A percentile compares a stretch with the other conserved stretches of the same genome.
Evolutionary conservation across 257 asterid genomes (phyloP).

Genomic region (Vinca minor): DNA sequence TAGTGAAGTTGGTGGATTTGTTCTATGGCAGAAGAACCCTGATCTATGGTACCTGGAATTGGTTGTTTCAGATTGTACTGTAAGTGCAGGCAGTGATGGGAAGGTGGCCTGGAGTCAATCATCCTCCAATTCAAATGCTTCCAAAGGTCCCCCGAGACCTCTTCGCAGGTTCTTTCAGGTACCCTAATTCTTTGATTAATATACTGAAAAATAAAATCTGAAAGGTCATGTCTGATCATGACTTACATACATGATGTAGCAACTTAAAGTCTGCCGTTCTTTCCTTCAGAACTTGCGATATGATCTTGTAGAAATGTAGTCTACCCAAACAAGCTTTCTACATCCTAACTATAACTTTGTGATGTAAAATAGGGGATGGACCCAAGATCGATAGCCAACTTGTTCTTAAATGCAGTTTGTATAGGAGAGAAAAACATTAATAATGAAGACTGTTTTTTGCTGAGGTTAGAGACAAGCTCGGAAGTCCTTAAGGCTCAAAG

Average conservation of each 20-base stretch:
- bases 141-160: constrained; percentile 84
- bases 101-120: constrained; percentile 78
- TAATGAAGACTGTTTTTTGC: constrained; percentile 61
- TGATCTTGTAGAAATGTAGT: neutral
- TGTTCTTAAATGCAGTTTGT: constrained; percentile 67
- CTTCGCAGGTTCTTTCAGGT: constrained; percentile 91
- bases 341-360: neutral
- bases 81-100: constrained; percentile 86
- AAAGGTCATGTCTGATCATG: neutral
- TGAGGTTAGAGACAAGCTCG: constrained; percentile 50
- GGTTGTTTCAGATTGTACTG: constrained; percentile 58
- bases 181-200: neutral
- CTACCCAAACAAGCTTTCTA: neutral
- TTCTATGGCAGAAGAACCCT: constrained; percentile 89
- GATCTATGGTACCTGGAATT: constrained; percentile 87
- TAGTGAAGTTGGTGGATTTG: constrained; percentile 75
- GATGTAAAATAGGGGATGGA: constrained; percentile 56
- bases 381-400: constrained; percentile 83
- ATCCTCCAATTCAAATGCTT: constrained; percentile 38
- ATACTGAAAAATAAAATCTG: neutral
- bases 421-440: constrained; percentile 60
- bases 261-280: neutral
- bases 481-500: constrained; percentile 59
- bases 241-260: neutral
- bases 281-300: neutral